Evolutionary conservation across 768 basidiomycete species (phyloP).

Genomic region (Macrolepiota dolichaula): DNA sequence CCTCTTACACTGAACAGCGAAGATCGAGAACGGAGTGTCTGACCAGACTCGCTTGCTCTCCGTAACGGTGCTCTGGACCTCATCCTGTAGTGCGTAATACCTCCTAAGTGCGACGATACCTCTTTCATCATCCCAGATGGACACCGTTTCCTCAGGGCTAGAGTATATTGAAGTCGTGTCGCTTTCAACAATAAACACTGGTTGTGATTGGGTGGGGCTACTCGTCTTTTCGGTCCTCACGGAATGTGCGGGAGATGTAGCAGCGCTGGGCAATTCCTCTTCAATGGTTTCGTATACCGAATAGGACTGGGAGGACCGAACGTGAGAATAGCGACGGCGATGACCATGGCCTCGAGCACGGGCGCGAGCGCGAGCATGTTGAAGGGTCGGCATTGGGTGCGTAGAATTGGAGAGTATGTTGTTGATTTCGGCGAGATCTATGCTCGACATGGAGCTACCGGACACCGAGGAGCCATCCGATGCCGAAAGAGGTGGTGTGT

Average conservation of each 20-base stretch:
- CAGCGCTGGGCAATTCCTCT: constrained; percentile 51
- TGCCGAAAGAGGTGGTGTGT: constrained; percentile 68
- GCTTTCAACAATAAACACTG: constrained; percentile 56
- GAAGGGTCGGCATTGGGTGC: constrained; percentile 42
- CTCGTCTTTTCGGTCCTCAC: constrained; percentile 29
- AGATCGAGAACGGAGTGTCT: constrained; percentile 75
- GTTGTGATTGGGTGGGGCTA: constrained; percentile 34
- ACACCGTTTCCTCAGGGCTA: constrained; percentile 25
- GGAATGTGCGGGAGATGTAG: constrained; percentile 25
- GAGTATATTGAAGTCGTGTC: constrained; percentile 48
- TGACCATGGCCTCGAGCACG: constrained; percentile 65
- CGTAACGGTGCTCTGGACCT: constrained; percentile 60
- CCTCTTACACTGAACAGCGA: constrained; percentile 65
- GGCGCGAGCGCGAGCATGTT: constrained; percentile 41
- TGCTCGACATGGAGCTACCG: constrained; percentile 74
- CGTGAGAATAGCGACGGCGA: constrained; percentile 65
- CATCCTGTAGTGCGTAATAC: constrained; percentile 67
- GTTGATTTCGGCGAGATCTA: constrained; percentile 65
- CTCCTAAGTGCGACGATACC: constrained; percentile 61
- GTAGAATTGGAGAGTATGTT: constrained; percentile 52
- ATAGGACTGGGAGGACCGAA: constrained; percentile 50
- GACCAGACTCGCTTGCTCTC: constrained; percentile 66
- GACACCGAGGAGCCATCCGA: constrained; percentile 69
- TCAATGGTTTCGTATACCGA: constrained; percentile 82
- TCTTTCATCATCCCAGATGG: constrained; percentile 65